Evolutionary conservation across 2,329 filamentous ascomycete species (phyloP), one percentile per base, ranked within the genome.

Genomic region (Chrysosporium queenslandicum): DNA sequence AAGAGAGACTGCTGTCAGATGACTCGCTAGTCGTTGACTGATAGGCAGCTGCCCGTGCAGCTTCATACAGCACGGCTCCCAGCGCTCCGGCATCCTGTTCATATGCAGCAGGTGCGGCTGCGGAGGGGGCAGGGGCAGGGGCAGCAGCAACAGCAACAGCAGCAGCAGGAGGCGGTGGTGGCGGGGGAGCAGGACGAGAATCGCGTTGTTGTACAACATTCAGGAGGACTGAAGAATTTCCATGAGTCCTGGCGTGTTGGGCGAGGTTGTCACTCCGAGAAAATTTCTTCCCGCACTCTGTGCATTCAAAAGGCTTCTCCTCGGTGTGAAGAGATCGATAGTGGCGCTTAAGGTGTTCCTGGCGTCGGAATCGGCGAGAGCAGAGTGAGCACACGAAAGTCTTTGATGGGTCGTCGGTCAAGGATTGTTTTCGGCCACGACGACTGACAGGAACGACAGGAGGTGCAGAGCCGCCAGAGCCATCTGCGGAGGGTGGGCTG

Each of bases 261-360:
- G 89, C 87, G 14, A 98, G 80, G 76, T 98, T 98, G 74, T 98
- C 92, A 62, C 87, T 94, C 63, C 92, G 85, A 18, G 91, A 97
- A 75, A 97, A 98, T 77, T 94, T 96, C 85, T 98, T 98, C 63
- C 92, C 91, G 65, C 92, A 98, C 74, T 98, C 91, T 59, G 83
- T 81, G 77, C 92, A 98, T 74, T 94, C 88, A 64, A 97, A 98
- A 4, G 92, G 92, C 82, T 97, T 98, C 68, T 97, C 92, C 66
- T 94, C 85, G 1, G 92, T 98, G 77, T 98, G 92, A 45, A 98
- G 87, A 54, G 92, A 97, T 61, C 92, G 85, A 77, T 95, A 95
- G 77, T 98, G 92, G 58, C 92, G 87, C 82, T 98, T 98, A 55
- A 98, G 81, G 66, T 98, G 92, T 71, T 98, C 92, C 73, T 98